A percentile compares a stretch with the other conserved stretches of the same genome.
These are phyloP conservation scores for Phialocephala subalpina DNA, from an alignment of 2,329 filamentous ascomycete species.

Conservation along the genomic window DNA sequence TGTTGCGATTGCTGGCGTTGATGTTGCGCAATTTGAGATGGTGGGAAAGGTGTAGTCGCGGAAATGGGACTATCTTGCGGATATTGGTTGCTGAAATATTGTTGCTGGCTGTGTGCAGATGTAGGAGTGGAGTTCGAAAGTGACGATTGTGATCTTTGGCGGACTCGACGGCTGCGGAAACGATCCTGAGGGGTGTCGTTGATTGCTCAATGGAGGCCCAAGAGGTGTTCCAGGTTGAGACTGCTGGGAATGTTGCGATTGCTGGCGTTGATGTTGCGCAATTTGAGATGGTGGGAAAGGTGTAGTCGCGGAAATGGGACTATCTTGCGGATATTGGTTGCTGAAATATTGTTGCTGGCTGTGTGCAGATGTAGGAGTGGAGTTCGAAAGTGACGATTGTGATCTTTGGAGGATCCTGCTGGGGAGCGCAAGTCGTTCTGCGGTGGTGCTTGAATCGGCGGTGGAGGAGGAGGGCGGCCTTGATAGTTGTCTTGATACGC, in stretches of 20 bases:
- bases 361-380: slow-evolving; percentile 50
- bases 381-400: slow-evolving; percentile 47
- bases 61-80: slow-evolving; percentile 60
- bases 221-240: slow-evolving; percentile 53
- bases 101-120: slow-evolving; percentile 66
- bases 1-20: slow-evolving; percentile 40
- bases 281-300: slow-evolving; percentile 42
- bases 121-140: slow-evolving; percentile 69
- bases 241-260: slow-evolving; percentile 38
- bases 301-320: slow-evolving; percentile 50
- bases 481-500: slow-evolving; percentile 40
- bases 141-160: slow-evolving; percentile 62
- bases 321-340: slow-evolving; percentile 58
- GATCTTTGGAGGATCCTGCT: slow-evolving; percentile 46
- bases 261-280: slow-evolving; percentile 43
- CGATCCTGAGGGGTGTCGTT: slow-evolving; percentile 53
- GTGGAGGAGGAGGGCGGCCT: slow-evolving; percentile 46
- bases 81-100: slow-evolving; percentile 56
- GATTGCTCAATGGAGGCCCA: slow-evolving; percentile 54
- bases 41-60: slow-evolving; percentile 32
- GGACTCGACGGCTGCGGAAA: slow-evolving; percentile 64
- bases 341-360: slow-evolving; percentile 61
- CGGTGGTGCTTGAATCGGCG: slow-evolving; percentile 51
- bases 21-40: slow-evolving; percentile 40
- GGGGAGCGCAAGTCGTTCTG: slow-evolving; percentile 52